Evolutionary conservation across 148 eudicot genomes (phyloP).

Genomic region (Polygonum aviculare): DNA sequence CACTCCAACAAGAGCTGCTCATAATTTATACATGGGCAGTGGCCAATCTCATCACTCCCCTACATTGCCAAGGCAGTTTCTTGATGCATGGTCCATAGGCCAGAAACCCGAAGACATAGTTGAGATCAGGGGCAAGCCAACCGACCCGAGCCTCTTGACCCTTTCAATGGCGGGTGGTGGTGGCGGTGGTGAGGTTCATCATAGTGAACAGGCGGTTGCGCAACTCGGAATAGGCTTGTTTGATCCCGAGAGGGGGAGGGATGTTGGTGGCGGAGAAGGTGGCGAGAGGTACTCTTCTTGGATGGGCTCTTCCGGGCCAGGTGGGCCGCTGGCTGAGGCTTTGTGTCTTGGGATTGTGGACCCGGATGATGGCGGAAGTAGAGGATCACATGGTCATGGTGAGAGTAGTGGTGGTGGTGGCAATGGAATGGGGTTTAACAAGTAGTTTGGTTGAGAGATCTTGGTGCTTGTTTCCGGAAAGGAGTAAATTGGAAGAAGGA

Average conservation of each 20-base stretch:
- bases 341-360: slow-evolving; percentile 53
- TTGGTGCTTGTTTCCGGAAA: not conserved
- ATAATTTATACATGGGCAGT: not conserved
- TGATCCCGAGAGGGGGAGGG: slow-evolving; percentile 11
- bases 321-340: slow-evolving; percentile 82
- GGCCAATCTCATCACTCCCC: slow-evolving; percentile 13
- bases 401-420: not conserved
- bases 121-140: slow-evolving; percentile 19
- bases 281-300: slow-evolving; percentile 26
- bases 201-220: not conserved
- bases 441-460: slow-evolving; percentile 1
- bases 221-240: slow-evolving; percentile 17
- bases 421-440: not conserved
- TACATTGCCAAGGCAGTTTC: slow-evolving; percentile 46
- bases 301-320: slow-evolving; percentile 42
- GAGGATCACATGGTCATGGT: not conserved
- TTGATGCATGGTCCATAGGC: slow-evolving; percentile 63
- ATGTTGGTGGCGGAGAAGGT: slow-evolving; percentile 8
- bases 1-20: not conserved
- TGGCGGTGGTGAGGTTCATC: slow-evolving; percentile 15
- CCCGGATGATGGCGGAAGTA: not conserved
- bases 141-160: slow-evolving; percentile 30
- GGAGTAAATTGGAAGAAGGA: not conserved
- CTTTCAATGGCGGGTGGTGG: slow-evolving; percentile 49
- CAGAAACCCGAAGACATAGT: slow-evolving; percentile 21